Evolutionary conservation across 176 grass and related monocot genomes (phyloP).

Genomic region (Eremochloa ophiuroides): DNA sequence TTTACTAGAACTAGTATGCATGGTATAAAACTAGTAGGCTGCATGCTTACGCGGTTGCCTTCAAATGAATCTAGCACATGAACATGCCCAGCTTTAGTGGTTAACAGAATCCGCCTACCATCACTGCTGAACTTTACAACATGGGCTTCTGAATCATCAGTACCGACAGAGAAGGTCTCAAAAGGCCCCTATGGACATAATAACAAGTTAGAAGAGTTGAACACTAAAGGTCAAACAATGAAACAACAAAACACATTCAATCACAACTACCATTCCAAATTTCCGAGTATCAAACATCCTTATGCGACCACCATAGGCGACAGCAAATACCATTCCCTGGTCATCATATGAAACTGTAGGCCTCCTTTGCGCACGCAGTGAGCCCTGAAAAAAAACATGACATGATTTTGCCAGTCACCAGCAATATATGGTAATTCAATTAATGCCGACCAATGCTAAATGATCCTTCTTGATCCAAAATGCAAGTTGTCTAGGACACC

Average conservation of each 20-base stretch:
- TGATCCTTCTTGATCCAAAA: background rate
- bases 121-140: constrained; percentile 90
- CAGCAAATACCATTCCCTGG: constrained; percentile 84
- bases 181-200: constrained; percentile 70
- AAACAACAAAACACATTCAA: background rate
- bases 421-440: background rate
- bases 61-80: constrained; percentile 93
- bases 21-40: constrained; percentile 7
- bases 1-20: background rate
- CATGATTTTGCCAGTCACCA: constrained; percentile 14
- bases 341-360: constrained; percentile 94
- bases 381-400: constrained; percentile 50
- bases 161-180: constrained; percentile 63
- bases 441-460: background rate
- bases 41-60: constrained; percentile 62
- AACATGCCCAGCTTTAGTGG: constrained; percentile 71
- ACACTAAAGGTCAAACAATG: background rate
- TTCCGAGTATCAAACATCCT: constrained; percentile 82
- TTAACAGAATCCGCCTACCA: constrained; percentile 78
- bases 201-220: background rate
- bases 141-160: constrained; percentile 76
- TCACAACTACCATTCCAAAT: constrained; percentile 66
- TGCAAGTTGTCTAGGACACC: background rate
- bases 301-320: constrained; percentile 64
- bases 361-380: constrained; percentile 70